Percentiles rank a stretch among this genome's conserved stretches.
Conservation (phyloP, 2,329 filamentous ascomycete genomes). For the Gremmenia infestans region DNA sequence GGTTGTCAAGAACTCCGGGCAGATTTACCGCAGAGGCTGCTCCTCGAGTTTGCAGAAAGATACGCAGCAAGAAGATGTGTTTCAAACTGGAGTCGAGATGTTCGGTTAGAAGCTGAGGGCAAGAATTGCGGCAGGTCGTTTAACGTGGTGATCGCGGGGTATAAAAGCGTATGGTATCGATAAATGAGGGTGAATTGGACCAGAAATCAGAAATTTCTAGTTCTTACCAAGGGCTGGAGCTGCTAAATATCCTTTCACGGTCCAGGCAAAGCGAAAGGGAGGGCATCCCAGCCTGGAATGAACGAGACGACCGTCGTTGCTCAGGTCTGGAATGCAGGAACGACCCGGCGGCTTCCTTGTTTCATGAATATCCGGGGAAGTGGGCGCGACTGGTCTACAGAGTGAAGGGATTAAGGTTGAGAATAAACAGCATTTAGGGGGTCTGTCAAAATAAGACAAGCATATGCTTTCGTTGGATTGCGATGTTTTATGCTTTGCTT, state of each 20-base stretch:
- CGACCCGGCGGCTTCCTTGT: constrained; percentile 14
- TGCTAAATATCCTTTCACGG: background rate
- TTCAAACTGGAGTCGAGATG: background rate
- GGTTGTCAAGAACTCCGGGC: no score
- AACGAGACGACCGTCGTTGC: background rate
- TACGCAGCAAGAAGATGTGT: background rate
- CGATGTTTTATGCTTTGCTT: constrained; percentile 6
- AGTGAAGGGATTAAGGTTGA: background rate
- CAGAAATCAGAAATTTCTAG: background rate
- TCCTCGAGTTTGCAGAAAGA: background rate
- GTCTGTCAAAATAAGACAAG: background rate
- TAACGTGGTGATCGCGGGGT: constrained; percentile 26
- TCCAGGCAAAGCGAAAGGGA: background rate
- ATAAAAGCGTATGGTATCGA: constrained; percentile 2
- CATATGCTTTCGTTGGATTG: background rate
- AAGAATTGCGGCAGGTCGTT: constrained; percentile 14
- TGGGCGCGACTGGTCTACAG: constrained; percentile 18
- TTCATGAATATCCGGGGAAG: constrained; percentile 29
- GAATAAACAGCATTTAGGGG: background rate
- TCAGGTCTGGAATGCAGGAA: constrained; percentile 13
- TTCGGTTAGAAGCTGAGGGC: background rate
- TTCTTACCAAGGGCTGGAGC: background rate
- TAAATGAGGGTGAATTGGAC: background rate
- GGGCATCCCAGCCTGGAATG: background rate
- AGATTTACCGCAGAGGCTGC: background rate